Evolutionary conservation across 2,329 filamentous ascomycete genomes (phyloP), one percentile per base, ranked within the genome.

Genomic region (Penicillium sp.): DNA sequence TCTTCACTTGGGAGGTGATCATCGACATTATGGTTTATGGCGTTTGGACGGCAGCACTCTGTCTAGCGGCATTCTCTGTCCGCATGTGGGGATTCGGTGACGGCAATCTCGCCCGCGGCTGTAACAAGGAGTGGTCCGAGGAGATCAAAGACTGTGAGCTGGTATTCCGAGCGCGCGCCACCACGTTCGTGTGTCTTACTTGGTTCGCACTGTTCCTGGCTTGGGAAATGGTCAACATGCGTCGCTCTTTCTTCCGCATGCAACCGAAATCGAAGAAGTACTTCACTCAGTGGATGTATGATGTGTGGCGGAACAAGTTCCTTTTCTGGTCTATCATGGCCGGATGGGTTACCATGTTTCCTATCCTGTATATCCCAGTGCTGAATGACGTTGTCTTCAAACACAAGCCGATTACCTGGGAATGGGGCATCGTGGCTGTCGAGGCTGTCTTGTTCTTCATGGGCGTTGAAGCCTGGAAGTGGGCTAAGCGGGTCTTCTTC

Each of bases 11-110:
- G 63, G 86, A 92, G 72, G 81, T 92, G 57, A 79, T 91, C 44
- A 73, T 85, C 55, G 89, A 92, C 69, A 90, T 91, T 83, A 66
- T 88, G 18, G 82, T 89, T 4, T 90, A 91, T 64, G 89, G 89
- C 22, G 61, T 84, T 58, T 84, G 87, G 75, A 89, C 91, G 81
- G 86, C 86, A 4, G 80, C 78, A 4, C 82, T 88, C 57, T 85
- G 81, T 57, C 77, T 87, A 0, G 71, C 77, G 2, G 73, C 79
- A 35, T 88, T 88, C 70, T 73, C 79, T 0, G 71, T 88, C 13
- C 80, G 86, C 7, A 72, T 87, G 48, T 88, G 81, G 63, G 80
- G 80, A 11, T 79, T 79, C 46, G 81, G 82, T 24, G 75, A 78
- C 56, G 81, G 80, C 14, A 68, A 79, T 36, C 78, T 87, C 1